Base-by-base conservation (phyloP, 2,329 filamentous ascomycete genomes). In the Pseudocercospora pini-densiflorae region DNA sequence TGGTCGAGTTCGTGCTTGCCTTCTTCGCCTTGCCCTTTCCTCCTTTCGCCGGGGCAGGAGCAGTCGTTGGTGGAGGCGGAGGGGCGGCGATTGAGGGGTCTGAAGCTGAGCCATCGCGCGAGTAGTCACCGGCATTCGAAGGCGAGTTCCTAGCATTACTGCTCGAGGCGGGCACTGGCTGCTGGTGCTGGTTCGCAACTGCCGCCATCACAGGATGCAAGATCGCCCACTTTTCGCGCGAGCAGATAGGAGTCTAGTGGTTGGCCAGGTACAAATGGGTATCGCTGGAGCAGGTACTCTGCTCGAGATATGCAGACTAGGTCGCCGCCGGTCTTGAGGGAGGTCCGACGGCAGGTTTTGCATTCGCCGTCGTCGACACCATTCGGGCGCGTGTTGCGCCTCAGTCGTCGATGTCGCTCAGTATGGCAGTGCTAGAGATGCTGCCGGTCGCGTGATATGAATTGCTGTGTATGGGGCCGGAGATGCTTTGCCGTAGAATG, bases 21-120 rank as follows among this genome's bases (percentile, higher is more conserved):
- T 77, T 76, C 66, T 77, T 76, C 57, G 87, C 84, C 82, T 96
- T 97, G 72, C 86, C 88, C 82, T 96, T 97, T 63, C 85, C 87
- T 81, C 95, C 95, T 64, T 87, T 80, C 55, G 86, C 79, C 36
- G 85, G 81, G 54, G 85, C 81, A 62, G 80, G 76, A 74, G 81
- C 77, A 67, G 81, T 76, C 45, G 82, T 79, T 81, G 69, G 61
- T 75, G 79, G 71, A 76, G 80, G 77, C 77, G 82, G 75, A 68
- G 77, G 74, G 65, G 73, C 70, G 23, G 70, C 68, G 47, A 73
- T 68, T 14, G 72, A 75, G 68, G 70, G 76, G 76, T 75, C 73
- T 19, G 75, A 74, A 21, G 69, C 70, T 9, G 75, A 73, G 27
- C 70, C 68, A 68, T 75, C 73, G 59, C 73, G 74, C 40, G 68